Conservation (phyloP, 2,329 filamentous ascomycete species). For the Ceratocystis albifundus region DNA sequence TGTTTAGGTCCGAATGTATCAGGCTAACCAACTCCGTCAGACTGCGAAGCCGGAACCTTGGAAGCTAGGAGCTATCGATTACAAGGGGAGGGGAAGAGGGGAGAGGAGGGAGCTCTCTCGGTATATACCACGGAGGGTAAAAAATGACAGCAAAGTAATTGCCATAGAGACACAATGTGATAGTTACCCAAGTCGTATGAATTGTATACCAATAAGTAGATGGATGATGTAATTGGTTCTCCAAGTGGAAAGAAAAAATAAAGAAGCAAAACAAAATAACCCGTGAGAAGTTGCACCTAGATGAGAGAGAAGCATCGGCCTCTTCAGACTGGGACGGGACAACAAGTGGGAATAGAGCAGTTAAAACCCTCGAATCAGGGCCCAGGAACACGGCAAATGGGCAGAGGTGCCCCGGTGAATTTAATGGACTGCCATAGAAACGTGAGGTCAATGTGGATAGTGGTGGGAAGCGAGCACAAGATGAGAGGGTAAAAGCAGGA, state of each 20-base stretch:
- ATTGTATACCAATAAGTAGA: background rate
- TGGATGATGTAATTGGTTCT: background rate
- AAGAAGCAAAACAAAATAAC: background rate
- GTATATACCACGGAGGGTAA: background rate
- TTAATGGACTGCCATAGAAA: slow-evolving; percentile 18
- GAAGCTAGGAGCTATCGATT: slow-evolving; percentile 8
- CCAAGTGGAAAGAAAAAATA: background rate
- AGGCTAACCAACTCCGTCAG: slow-evolving; percentile 17
- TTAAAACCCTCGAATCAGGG: slow-evolving; percentile 4
- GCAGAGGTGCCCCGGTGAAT: background rate
- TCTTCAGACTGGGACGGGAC: background rate
- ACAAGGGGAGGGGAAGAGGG: background rate
- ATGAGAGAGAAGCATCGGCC: background rate
- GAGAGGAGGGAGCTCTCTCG: background rate
- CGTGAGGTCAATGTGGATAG: slow-evolving; percentile 4
- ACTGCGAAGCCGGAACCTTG: slow-evolving; percentile 22
- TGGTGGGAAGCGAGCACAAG: no score
- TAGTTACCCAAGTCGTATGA: background rate
- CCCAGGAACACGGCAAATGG: slow-evolving; percentile 4
- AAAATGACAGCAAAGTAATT: background rate
- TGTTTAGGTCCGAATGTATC: slow-evolving; percentile 15
- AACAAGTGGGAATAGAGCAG: background rate
- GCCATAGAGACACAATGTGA: background rate
- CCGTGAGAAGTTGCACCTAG: background rate
- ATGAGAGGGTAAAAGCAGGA: no score